These are phyloP conservation scores for Fusarium tricinctum DNA, from an alignment of 2,329 filamentous ascomycete species.

Conservation along the genomic window DNA sequence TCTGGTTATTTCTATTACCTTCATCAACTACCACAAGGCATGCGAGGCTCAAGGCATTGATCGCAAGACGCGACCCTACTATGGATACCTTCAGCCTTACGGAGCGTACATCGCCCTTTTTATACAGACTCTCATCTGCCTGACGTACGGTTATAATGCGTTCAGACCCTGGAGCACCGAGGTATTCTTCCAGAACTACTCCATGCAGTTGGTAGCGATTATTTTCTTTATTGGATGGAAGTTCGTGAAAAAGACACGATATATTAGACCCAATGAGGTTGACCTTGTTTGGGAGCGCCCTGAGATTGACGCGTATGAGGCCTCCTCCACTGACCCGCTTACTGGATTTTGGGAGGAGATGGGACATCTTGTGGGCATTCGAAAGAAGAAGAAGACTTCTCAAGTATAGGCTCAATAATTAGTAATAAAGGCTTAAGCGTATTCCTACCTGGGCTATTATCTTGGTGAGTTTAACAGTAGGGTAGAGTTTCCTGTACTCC, in stretches of 20 bases:
- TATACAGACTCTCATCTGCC: constrained; percentile 58
- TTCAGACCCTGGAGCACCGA: constrained; percentile 63
- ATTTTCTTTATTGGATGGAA: constrained; percentile 73
- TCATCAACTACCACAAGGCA: constrained; percentile 64
- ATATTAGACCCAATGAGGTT: constrained; percentile 65
- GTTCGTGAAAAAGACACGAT: constrained; percentile 68
- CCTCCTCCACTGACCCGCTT: constrained; percentile 62
- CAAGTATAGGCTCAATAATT: constrained; percentile 18
- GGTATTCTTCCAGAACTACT: constrained; percentile 66
- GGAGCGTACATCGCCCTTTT: constrained; percentile 61
- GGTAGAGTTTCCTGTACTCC: no score
- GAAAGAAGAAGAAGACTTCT: constrained; percentile 19
- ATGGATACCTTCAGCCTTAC: constrained; percentile 56
- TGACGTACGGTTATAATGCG: constrained; percentile 67
- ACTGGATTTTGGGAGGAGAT: constrained; percentile 69
- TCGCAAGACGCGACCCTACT: constrained; percentile 69
- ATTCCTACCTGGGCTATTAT: no score
- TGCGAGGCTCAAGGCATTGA: constrained; percentile 65
- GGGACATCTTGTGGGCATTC: constrained; percentile 57
- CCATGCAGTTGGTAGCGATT: constrained; percentile 68
- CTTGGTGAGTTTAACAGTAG: no score
- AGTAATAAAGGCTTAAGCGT: no score
- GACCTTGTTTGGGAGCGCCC: constrained; percentile 72
- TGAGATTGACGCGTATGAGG: constrained; percentile 69
- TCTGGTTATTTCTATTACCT: constrained; percentile 64